Evolutionary conservation across 2,329 filamentous ascomycete genomes (phyloP), one percentile per base, ranked within the genome.

Genomic region (Mycogone perniciosa): DNA sequence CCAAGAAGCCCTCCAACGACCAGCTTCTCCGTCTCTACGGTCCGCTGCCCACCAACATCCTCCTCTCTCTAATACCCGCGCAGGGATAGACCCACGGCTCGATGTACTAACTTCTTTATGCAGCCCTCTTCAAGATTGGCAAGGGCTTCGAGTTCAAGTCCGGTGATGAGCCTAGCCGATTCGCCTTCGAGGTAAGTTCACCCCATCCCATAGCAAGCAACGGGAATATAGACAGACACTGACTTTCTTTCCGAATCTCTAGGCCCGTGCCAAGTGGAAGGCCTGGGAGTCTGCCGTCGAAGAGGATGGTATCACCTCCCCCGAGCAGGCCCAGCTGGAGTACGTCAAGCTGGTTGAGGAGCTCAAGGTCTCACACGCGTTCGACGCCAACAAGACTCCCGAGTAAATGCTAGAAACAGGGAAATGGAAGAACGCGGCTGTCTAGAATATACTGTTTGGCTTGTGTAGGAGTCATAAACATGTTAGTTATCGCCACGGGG

Each of bases 221-320:
- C 20, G 20, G 20, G 20, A 20, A 20, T 20, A 20, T 20, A 20
- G 2, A 1, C 31, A 44, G 27, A 13, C 13, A 11, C 42, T 44
- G 35, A 44, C 35, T 10, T 27, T 43, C 7, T 43, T 20, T 42
- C 20, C 35, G 6, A n/a, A 37, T 37, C n/a, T 46, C 59, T 61
- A 89, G 87, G 82, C 76, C 72, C 95, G 93, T 75, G 82, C 82
- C 62, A 95, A 95, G 79, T 81, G 84, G 73, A 79, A 76, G 62
- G 82, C 85, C 49, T 96, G 89, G 89, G 73, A 89, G 71, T 78
- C 83, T 65, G 78, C 83, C 64, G 63, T 83, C 56, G 79, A 81
- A 62, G 80, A 90, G 55, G 77, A 83, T 54, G 80, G 77, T 46
- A 66, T 82, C 59, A 80, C 77, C 54, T 42, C 48, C 31, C 64